Evolutionary conservation across 192 early-diverging fungal genomes (phyloP).

Genomic region (Backusella australiensis): DNA sequence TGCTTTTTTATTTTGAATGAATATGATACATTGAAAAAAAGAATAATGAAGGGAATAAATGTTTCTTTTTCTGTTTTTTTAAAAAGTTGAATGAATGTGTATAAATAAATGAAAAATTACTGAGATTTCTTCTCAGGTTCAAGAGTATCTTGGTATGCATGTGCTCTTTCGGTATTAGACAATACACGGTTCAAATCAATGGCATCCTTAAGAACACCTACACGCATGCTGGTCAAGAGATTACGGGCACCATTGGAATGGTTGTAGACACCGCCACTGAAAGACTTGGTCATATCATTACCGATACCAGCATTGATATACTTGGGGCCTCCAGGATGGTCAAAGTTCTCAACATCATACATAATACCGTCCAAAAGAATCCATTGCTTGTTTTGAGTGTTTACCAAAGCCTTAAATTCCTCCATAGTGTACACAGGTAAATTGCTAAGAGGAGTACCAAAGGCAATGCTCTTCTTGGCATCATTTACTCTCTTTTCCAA

Average conservation of each 20-base stretch:
- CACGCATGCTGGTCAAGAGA: slow-evolving; percentile 70
- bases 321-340: slow-evolving; percentile 86
- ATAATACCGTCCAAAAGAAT: slow-evolving; percentile 83
- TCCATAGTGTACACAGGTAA: slow-evolving; percentile 70
- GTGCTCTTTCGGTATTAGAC: neutral
- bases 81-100: neutral
- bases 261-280: slow-evolving; percentile 87
- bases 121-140: slow-evolving; percentile 18
- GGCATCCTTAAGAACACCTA: slow-evolving; percentile 56
- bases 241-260: slow-evolving; percentile 90
- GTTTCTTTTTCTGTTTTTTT: neutral
- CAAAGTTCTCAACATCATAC: slow-evolving; percentile 80
- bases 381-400: slow-evolving; percentile 67
- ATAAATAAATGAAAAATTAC: neutral
- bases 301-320: slow-evolving; percentile 72
- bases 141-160: slow-evolving; percentile 14
- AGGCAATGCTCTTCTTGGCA: slow-evolving; percentile 61
- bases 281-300: slow-evolving; percentile 77
- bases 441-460: slow-evolving; percentile 65
- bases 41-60: slow-evolving; percentile 5
- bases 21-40: slow-evolving; percentile 9
- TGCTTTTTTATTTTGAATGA: neutral
- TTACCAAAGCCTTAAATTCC: slow-evolving; percentile 62
- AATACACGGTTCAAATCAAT: slow-evolving; percentile 11
- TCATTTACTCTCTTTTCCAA: slow-evolving; percentile 68